Evolutionary conservation across 2,329 filamentous ascomycete species (phyloP).

Genomic region (Daldinia sp.): DNA sequence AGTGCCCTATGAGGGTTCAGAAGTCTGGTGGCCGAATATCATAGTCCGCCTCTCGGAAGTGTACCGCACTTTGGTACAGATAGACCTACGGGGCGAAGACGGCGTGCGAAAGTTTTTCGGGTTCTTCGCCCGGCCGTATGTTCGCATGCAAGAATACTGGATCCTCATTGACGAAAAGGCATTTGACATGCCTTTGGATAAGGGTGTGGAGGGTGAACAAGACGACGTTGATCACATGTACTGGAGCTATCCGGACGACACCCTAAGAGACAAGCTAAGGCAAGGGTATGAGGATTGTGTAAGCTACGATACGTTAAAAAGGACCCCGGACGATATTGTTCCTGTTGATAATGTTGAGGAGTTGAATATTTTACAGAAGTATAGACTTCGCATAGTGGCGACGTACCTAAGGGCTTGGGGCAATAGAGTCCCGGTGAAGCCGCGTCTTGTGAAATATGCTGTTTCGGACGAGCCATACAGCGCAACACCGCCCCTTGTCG

Average conservation of each 20-base stretch:
- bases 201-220: background rate
- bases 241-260: background rate
- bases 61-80: slow-evolving; percentile 9
- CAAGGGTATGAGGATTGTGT: background rate
- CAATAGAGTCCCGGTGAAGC: slow-evolving; percentile 6
- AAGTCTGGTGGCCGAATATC: slow-evolving; percentile 19
- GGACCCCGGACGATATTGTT: background rate
- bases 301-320: background rate
- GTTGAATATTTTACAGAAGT: background rate
- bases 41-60: slow-evolving; percentile 19
- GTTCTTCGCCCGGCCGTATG: slow-evolving; percentile 11
- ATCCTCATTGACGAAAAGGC: slow-evolving; percentile 15
- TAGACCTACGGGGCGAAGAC: background rate
- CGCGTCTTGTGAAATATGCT: slow-evolving; percentile 11
- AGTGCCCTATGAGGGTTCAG: background rate
- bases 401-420: slow-evolving; percentile 15
- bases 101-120: slow-evolving; percentile 15
- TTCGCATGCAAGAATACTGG: slow-evolving; percentile 22
- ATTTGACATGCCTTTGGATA: background rate
- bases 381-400: slow-evolving; percentile 12
- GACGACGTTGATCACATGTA: background rate
- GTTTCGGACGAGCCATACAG: background rate
- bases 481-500: background rate
- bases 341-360: background rate
- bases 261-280: background rate